A percentile compares a stretch with the other conserved stretches of the same genome.
These are phyloP conservation scores for Cladosporium sp. DNA, from an alignment of 2,329 filamentous ascomycete species.

Conservation along the genomic window DNA sequence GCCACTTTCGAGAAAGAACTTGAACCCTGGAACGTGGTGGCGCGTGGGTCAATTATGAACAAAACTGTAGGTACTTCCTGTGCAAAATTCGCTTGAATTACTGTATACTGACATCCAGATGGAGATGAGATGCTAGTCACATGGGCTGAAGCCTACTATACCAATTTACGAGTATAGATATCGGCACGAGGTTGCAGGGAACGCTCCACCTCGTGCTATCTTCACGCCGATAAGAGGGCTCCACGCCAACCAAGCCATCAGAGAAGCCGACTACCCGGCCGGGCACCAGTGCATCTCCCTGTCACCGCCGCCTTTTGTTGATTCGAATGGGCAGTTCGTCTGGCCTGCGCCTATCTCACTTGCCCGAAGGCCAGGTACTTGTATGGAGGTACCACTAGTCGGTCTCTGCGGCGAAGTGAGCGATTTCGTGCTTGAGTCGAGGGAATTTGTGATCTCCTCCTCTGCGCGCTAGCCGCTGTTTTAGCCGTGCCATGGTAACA, in stretches of 20 bases:
- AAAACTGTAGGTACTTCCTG: no score
- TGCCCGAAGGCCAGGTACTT: conserved; percentile 1
- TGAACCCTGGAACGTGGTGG: no score
- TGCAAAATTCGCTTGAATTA: no score
- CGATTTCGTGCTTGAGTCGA: background rate
- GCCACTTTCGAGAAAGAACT: no score
- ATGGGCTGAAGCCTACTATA: no score
- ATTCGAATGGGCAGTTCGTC: background rate
- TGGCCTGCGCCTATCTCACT: background rate
- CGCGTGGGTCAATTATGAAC: no score
- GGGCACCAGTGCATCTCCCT: background rate
- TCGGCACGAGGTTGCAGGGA: no score
- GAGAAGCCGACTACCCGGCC: conserved; percentile 9
- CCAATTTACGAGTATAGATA: no score
- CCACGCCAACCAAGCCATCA: background rate
- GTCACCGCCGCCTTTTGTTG: background rate
- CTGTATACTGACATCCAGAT: no score
- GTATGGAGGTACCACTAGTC: background rate
- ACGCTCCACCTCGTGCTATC: background rate
- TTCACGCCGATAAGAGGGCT: background rate
- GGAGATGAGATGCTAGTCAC: no score
- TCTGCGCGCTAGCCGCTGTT: background rate
- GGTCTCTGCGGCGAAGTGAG: background rate
- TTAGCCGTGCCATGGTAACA: background rate
- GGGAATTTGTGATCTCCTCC: background rate